Percentiles rank a stretch among this genome's conserved stretches.
phyloP scores from a whole-genome alignment of 116 monocot genomes.

The Thalassia testudinum region DNA sequence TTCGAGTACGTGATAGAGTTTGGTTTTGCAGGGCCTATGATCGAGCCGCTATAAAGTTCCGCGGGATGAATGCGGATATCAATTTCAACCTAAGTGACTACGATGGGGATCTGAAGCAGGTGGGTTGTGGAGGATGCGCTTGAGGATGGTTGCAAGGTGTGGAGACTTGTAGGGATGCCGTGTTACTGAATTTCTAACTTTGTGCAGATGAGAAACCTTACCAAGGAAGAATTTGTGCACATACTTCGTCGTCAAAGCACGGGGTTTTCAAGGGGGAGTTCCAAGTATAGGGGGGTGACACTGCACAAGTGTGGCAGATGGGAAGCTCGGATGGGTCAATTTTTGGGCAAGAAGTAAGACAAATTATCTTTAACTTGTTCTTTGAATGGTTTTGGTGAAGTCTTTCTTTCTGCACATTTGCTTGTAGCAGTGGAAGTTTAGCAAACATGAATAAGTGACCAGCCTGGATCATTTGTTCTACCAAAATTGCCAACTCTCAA shows the following conservation, averaged over 20 bases:
- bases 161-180: too few species aligned
- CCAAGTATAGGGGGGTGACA: conserved; percentile 76
- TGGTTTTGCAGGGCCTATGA: conserved; percentile 40
- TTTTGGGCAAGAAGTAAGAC: conserved; percentile 74
- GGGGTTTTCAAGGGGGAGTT: conserved; percentile 81
- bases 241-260: conserved; percentile 68
- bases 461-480: too few species aligned
- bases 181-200: neutral
- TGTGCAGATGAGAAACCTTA: conserved; percentile 42
- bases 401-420: neutral
- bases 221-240: conserved; percentile 81
- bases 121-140: conserved; percentile 2
- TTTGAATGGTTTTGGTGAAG: neutral
- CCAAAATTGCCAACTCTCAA: too few species aligned
- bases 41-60: conserved; percentile 74
- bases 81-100: conserved; percentile 80
- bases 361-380: neutral
- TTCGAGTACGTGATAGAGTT: conserved; percentile 6
- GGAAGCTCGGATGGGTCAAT: conserved; percentile 87
- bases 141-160: too few species aligned
- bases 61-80: conserved; percentile 81
- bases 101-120: conserved; percentile 78
- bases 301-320: conserved; percentile 81
- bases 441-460: too few species aligned
- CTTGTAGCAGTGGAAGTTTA: too few species aligned